These are phyloP conservation scores for Aspergillus intermedius DNA, from an alignment of 2,329 filamentous ascomycete genomes.

Conservation along the genomic window DNA sequence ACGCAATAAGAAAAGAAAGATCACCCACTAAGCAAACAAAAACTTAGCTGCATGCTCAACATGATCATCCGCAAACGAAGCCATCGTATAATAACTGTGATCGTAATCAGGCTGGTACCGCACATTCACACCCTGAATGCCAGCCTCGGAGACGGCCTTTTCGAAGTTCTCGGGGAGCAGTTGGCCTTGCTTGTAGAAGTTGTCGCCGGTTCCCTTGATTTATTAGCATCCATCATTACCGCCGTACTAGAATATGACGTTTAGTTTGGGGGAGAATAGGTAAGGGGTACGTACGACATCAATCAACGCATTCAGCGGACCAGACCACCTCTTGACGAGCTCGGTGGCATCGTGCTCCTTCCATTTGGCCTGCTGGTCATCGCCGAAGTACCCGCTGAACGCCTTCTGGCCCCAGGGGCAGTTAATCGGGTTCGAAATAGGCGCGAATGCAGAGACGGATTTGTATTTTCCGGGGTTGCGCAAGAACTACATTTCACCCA, in stretches of 20 bases:
- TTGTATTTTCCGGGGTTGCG: slow-evolving; percentile 87
- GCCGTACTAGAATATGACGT: background rate
- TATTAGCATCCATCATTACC: background rate
- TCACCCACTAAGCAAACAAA: slow-evolving; percentile 54
- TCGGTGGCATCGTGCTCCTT: slow-evolving; percentile 88
- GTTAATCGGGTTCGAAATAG: slow-evolving; percentile 76
- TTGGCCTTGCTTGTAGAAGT: slow-evolving; percentile 93
- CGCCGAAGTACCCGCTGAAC: slow-evolving; percentile 83
- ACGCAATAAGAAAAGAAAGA: background rate
- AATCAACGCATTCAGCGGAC: slow-evolving; percentile 69
- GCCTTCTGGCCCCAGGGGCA: slow-evolving; percentile 96
- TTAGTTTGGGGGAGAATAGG: background rate
- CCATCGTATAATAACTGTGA: slow-evolving; percentile 96
- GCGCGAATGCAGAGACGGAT: slow-evolving; percentile 83
- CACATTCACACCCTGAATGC: slow-evolving; percentile 64
- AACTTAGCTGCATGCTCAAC: slow-evolving; percentile 87
- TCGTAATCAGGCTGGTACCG: slow-evolving; percentile 89
- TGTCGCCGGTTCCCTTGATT: slow-evolving; percentile 74
- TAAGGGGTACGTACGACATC: slow-evolving; percentile 62
- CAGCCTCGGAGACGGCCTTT: slow-evolving; percentile 68
- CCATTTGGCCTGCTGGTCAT: slow-evolving; percentile 65
- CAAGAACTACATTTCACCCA: slow-evolving; percentile 53
- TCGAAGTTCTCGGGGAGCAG: slow-evolving; percentile 90
- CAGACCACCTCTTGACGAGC: slow-evolving; percentile 69
- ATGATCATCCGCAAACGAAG: slow-evolving; percentile 83